Evolutionary conservation across 257 asterid genomes (phyloP).

Genomic region (Paulownia fortunei): DNA sequence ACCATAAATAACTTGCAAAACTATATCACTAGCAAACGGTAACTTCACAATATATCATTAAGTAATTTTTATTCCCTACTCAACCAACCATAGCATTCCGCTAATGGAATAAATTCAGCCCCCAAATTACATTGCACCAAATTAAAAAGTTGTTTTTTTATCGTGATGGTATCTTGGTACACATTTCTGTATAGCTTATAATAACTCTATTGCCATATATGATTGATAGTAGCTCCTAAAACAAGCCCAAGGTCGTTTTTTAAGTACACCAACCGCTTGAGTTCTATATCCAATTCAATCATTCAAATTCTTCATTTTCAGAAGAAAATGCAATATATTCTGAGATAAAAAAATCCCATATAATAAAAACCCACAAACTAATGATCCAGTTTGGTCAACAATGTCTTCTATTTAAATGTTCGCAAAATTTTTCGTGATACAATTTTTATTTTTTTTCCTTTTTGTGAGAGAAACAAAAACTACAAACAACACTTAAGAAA

Average conservation of each 20-base stretch:
- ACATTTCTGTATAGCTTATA: neutral
- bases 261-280: neutral
- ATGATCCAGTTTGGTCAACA: neutral
- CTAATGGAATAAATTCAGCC: neutral
- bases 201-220: neutral
- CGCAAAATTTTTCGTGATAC: neutral
- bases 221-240: neutral
- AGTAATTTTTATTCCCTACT: neutral
- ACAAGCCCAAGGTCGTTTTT: neutral
- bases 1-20: neutral
- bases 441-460: too few relatives aligned
- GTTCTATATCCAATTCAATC: neutral
- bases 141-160: neutral
- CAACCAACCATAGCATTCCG: neutral
- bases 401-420: neutral
- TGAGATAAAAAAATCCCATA: neutral
- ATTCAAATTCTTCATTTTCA: neutral
- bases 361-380: neutral
- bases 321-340: neutral
- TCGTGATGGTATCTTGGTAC: neutral
- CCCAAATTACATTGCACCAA: neutral
- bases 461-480: neutral
- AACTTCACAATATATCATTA: neutral
- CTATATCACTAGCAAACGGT: neutral
- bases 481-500: too few relatives aligned